Conservation (phyloP, 106 monocot genomes). For the Allium cepa region DNA sequence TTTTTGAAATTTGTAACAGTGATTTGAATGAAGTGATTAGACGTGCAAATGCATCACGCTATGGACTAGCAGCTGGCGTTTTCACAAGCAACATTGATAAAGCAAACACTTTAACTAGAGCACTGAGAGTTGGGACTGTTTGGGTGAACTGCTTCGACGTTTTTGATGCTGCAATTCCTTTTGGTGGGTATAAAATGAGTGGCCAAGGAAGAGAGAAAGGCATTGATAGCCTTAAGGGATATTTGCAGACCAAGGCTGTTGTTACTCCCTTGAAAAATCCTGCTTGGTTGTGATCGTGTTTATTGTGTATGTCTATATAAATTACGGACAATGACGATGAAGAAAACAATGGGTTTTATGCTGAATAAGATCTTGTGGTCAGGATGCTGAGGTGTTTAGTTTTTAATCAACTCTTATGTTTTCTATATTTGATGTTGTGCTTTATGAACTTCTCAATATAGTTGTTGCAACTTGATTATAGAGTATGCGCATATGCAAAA, state of each 20-base stretch:
- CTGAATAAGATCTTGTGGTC: background rate
- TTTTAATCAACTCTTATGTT: no score
- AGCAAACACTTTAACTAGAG: slow-evolving; percentile 72
- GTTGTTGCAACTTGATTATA: no score
- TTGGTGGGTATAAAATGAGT: slow-evolving; percentile 95
- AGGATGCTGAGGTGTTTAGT: background rate
- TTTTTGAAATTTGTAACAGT: slow-evolving; percentile 19
- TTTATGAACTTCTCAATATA: no score
- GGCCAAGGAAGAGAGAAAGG: slow-evolving; percentile 90
- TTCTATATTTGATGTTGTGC: no score
- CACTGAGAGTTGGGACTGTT: slow-evolving; percentile 50
- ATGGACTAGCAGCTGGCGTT: slow-evolving; percentile 84
- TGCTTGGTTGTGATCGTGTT: slow-evolving; percentile 51
- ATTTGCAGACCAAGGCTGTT: slow-evolving; percentile 81
- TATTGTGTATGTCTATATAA: no score
- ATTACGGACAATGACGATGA: background rate
- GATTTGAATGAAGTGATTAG: slow-evolving; percentile 80
- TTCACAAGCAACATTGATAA: slow-evolving; percentile 74
- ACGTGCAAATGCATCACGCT: slow-evolving; percentile 48
- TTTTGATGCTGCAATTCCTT: slow-evolving; percentile 87
- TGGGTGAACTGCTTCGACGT: slow-evolving; percentile 88
- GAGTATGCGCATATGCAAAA: no score
- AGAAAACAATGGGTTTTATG: background rate
- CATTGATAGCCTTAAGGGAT: slow-evolving; percentile 73
- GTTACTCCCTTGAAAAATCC: slow-evolving; percentile 64